Evolutionary conservation across 192 early-diverging fungal species (phyloP).

Genomic region (Backusella luteola): DNA sequence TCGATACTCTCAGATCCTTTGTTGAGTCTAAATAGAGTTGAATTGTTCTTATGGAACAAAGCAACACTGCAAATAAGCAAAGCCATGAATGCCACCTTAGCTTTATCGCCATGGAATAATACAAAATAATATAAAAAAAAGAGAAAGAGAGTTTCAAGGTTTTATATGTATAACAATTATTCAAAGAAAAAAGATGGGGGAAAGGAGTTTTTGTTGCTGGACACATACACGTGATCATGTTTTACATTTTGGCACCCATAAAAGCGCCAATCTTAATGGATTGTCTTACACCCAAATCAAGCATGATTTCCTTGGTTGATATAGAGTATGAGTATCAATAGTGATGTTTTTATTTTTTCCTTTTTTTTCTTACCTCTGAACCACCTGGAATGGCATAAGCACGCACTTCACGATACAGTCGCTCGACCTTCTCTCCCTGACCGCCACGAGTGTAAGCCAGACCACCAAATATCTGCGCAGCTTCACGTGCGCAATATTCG

Average conservation of each 20-base stretch:
- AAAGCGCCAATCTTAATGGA: constrained; percentile 71
- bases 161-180: not conserved
- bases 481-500: constrained; percentile 85
- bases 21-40: constrained; percentile 7
- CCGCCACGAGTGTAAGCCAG: constrained; percentile 73
- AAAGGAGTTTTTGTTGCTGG: too few species aligned
- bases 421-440: constrained; percentile 72
- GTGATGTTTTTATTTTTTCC: constrained; percentile 61
- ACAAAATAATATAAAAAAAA: not conserved
- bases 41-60: not conserved
- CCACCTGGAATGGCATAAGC: constrained; percentile 86
- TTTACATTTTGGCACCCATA: constrained; percentile 57
- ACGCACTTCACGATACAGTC: constrained; percentile 82
- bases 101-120: not conserved
- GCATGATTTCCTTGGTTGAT: constrained; percentile 63
- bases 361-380: constrained; percentile 78
- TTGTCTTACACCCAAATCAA: constrained; percentile 81
- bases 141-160: not conserved
- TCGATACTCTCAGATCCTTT: constrained; percentile 6
- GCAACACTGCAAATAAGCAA: not conserved
- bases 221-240: not conserved
- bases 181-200: not conserved
- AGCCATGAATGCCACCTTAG: not conserved
- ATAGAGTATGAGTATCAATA: not conserved
- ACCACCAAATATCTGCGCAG: constrained; percentile 88